phyloP scores from a whole-genome alignment of 352 stramenopile genomes.

The Phytopythium helicoides region DNA sequence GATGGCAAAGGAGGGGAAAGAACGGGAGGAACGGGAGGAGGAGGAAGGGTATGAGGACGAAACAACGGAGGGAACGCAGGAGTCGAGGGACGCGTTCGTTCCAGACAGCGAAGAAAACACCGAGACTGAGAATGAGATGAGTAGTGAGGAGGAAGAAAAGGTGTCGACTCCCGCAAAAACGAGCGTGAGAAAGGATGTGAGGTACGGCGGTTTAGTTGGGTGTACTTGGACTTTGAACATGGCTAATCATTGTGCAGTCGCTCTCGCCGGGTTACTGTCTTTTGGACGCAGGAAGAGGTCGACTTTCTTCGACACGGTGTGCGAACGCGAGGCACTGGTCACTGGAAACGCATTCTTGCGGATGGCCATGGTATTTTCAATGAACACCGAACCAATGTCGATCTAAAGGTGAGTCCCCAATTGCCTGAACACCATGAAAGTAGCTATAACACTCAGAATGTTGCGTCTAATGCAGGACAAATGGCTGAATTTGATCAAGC shows the following conservation, averaged over 20 bases:
- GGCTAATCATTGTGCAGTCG: too few species aligned
- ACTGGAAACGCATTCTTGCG: constrained; percentile 47
- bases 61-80: neutral
- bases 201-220: too few species aligned
- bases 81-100: neutral
- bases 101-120: constrained; percentile 1
- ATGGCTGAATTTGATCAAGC: constrained; percentile 32
- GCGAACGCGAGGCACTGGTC: constrained; percentile 30
- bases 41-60: neutral
- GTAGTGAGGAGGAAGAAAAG: neutral
- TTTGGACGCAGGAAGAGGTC: constrained; percentile 49
- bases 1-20: neutral
- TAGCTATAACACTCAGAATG: neutral
- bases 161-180: too few species aligned
- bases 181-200: too few species aligned
- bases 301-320: constrained; percentile 38
- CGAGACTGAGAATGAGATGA: neutral
- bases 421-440: neutral
- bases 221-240: too few species aligned
- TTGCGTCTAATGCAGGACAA: constrained; percentile 39
- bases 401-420: constrained; percentile 49
- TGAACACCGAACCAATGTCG: constrained; percentile 48
- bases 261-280: constrained; percentile 20
- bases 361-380: constrained; percentile 38
- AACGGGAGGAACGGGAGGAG: neutral